Evolutionary conservation across 2,329 filamentous ascomycete genomes (phyloP).

Genomic region (Arthrobotrys sphaeroides): DNA sequence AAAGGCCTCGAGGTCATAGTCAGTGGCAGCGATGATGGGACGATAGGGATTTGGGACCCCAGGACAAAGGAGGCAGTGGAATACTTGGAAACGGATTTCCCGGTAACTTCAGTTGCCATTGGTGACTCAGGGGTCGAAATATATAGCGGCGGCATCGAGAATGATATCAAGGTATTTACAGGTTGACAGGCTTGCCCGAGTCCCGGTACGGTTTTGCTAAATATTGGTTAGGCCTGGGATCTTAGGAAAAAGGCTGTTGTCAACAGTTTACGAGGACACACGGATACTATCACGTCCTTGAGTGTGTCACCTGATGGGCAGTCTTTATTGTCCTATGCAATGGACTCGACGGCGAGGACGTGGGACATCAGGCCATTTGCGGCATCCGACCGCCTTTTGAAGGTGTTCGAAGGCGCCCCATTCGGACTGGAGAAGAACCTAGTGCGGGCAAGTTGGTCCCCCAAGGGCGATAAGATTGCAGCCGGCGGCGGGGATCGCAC

Average conservation of each 20-base stretch:
- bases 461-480: conserved; percentile 83
- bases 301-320: conserved; percentile 93
- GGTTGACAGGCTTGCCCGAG: neutral
- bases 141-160: conserved; percentile 93
- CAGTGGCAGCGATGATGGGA: conserved; percentile 92
- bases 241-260: conserved; percentile 87
- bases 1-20: conserved; percentile 89
- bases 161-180: conserved; percentile 78
- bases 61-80: conserved; percentile 87
- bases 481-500: conserved; percentile 90
- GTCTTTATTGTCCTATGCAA: conserved; percentile 86
- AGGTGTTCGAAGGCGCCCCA: conserved; percentile 79
- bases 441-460: conserved; percentile 88
- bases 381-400: conserved; percentile 73
- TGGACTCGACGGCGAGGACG: conserved; percentile 91
- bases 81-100: conserved; percentile 89
- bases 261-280: conserved; percentile 88
- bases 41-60: conserved; percentile 95
- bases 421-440: conserved; percentile 90
- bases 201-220: neutral
- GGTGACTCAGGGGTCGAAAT: conserved; percentile 95
- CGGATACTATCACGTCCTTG: conserved; percentile 89
- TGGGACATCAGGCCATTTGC: conserved; percentile 98
- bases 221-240: conserved; percentile 75
- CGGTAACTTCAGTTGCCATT: conserved; percentile 89